phyloP scores from a whole-genome alignment of 2,329 filamentous ascomycete species.

The Fragosphaeria purpurea region DNA sequence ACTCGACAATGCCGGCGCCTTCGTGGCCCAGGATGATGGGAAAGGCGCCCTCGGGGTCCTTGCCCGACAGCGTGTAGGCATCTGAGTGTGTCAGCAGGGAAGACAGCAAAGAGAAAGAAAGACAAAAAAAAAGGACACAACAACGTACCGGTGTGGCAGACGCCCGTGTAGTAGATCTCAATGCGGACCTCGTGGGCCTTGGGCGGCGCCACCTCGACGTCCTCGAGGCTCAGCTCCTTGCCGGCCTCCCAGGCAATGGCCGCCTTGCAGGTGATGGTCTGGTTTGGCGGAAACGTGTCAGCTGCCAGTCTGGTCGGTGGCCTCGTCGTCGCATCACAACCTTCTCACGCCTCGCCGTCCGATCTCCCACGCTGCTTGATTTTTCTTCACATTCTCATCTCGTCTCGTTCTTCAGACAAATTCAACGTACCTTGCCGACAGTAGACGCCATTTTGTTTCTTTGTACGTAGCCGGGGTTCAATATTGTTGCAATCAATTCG shows the following conservation, averaged over 20 bases:
- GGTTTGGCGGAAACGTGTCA: slow-evolving; percentile 5
- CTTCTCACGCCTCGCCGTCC: no score
- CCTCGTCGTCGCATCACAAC: no score
- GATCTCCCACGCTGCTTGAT: neutral
- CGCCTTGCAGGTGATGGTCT: slow-evolving; percentile 96
- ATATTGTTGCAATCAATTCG: neutral
- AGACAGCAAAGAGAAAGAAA: no score
- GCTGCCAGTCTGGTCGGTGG: neutral
- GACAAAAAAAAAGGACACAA: no score
- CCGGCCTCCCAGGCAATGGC: slow-evolving; percentile 96
- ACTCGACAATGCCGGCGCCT: slow-evolving; percentile 86
- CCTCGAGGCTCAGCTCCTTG: slow-evolving; percentile 80
- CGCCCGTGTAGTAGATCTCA: slow-evolving; percentile 93
- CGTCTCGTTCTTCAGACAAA: no score
- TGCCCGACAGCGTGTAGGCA: slow-evolving; percentile 90
- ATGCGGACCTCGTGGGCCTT: slow-evolving; percentile 93
- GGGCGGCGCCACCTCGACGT: slow-evolving; percentile 83
- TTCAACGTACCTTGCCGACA: slow-evolving; percentile 37
- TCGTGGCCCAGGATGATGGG: slow-evolving; percentile 84
- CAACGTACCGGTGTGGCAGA: slow-evolving; percentile 82
- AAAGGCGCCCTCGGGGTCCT: slow-evolving; percentile 93
- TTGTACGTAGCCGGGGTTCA: slow-evolving; percentile 1
- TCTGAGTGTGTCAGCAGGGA: slow-evolving; percentile 31
- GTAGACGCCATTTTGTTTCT: slow-evolving; percentile 35
- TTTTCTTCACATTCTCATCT: neutral